These are phyloP conservation scores for Penicillium goetzii DNA, from an alignment of 495 filamentous ascomycete species.

Conservation along the genomic window DNA sequence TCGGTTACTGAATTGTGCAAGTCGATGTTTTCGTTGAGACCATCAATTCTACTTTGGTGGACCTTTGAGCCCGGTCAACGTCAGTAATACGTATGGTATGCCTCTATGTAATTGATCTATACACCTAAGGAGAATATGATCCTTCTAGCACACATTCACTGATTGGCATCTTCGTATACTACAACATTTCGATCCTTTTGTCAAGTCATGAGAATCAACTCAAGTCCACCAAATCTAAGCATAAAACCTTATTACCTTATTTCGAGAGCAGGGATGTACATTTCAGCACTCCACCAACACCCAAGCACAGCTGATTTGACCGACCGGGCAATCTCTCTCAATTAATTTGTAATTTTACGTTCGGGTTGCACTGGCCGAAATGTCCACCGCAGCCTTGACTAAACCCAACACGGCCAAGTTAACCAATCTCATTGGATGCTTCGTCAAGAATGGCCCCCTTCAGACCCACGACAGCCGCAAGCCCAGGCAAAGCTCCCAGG, in stretches of 20 bases:
- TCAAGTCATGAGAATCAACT: background rate
- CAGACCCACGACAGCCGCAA: background rate
- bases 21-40: background rate
- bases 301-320: background rate
- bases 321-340: background rate
- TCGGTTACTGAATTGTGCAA: background rate
- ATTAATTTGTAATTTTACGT: background rate
- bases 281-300: background rate
- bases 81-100: slow-evolving; percentile 9
- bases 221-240: background rate
- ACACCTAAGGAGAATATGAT: background rate
- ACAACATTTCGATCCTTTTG: background rate
- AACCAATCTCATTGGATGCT: background rate
- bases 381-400: background rate
- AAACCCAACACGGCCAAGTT: background rate
- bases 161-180: background rate
- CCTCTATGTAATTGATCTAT: background rate
- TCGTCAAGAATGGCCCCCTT: background rate
- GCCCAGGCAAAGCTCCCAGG: background rate
- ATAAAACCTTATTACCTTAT: background rate
- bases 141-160: background rate
- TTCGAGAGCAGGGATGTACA: background rate
- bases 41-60: background rate
- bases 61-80: slow-evolving; percentile 2
- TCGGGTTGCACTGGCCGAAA: background rate